Evolutionary conservation across 106 monocot genomes (phyloP), one percentile per base, ranked within the genome.

Genomic region (Acorus gramineus): DNA sequence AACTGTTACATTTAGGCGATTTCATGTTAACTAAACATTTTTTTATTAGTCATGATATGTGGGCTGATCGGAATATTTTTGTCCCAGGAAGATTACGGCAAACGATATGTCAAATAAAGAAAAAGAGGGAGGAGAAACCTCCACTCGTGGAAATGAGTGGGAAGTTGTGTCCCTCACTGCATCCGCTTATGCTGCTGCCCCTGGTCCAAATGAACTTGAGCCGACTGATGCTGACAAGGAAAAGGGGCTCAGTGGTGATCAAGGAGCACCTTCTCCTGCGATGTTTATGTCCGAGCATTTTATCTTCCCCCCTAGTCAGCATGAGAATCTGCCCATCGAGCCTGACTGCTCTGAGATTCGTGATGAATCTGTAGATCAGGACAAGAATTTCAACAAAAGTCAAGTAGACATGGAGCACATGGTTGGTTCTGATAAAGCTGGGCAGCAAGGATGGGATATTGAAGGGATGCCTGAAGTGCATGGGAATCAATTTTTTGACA

Each of bases 141-240:
- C 62, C 46, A 11, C 71, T 11, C 68, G 63, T 59, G 80, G 80
- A 58, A 61, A 77, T 52, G 91, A 92, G 45, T 92, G 91, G 91
- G 91, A 92, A 75, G 82, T 89, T 42, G 89, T 89, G 3, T 85
- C 85, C 61, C 91, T 86, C 59, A 92, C 86, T 46, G 78, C 86
- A 56, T 86, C 91, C 52, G 54, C 86, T 47, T 82, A 78, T 57
- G 79, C 76, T 50, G 79, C 82, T 51, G 69, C 89, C 58, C 82
- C 85, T 52, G 74, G 81, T 65, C 74, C 79, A 45, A 67, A 70
- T 56, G 57, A 4, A 74, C 50, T 65, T 69, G 60, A 66, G 5
- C 52, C 65, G 2, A 7, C 50, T 8, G 72, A 56, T 10, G 59
- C 49, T 66, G 13, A 10, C 62, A 58, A 71, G 60, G 59, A 66